These are phyloP conservation scores for Clausena lansium DNA, from an alignment of 345 rosid genomes.

Conservation along the genomic window DNA sequence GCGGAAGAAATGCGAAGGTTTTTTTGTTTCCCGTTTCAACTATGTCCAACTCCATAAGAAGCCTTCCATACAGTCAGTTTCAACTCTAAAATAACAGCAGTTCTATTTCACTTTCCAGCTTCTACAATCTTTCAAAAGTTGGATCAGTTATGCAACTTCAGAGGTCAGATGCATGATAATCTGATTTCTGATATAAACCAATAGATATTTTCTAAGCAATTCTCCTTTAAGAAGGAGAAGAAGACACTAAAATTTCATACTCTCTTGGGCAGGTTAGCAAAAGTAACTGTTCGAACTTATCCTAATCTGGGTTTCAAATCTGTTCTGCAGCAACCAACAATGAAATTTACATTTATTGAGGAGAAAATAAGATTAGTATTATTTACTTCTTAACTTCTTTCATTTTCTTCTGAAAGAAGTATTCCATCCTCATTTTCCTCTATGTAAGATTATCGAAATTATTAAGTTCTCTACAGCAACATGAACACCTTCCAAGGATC, in stretches of 20 bases:
- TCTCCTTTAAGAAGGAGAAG: neutral
- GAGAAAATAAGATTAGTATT: neutral
- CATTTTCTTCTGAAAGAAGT: too few relatives aligned
- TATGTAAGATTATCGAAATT: too few relatives aligned
- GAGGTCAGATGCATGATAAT: neutral
- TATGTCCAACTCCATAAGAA: constrained; percentile 6
- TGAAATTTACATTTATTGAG: neutral
- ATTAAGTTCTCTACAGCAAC: neutral
- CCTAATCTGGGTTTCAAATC: neutral
- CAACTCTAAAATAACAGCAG: neutral
- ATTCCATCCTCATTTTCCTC: neutral
- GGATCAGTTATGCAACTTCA: neutral
- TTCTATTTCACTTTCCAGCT: neutral
- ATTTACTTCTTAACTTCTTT: neutral
- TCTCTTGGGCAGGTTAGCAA: neutral
- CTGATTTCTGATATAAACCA: neutral
- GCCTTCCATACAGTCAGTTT: neutral
- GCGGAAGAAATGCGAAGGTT: neutral
- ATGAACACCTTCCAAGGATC: neutral
- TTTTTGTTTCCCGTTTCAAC: neutral
- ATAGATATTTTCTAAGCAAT: neutral
- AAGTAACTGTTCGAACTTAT: neutral
- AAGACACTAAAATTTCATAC: neutral
- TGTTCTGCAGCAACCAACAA: neutral
- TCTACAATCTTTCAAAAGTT: neutral